These are phyloP conservation scores for Kernera saxatilis DNA, from an alignment of 345 rosid genomes.

Conservation along the genomic window DNA sequence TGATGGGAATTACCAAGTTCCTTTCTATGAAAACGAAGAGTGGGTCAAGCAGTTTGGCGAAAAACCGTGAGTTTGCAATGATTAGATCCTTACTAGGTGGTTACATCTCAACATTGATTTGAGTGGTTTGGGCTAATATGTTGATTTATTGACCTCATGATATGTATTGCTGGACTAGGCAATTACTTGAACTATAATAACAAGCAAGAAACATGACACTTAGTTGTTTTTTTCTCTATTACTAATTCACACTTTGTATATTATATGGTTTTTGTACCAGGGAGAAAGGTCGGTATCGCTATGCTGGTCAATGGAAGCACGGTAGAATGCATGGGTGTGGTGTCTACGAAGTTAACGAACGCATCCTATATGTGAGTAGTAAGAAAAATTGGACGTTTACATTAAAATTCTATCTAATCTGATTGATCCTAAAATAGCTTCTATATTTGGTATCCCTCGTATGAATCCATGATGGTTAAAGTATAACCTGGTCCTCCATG, in stretches of 20 bases:
- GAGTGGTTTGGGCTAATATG: neutral
- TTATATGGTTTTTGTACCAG: slow-evolving; percentile 35
- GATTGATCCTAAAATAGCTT: neutral
- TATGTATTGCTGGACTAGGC: neutral
- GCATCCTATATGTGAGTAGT: slow-evolving; percentile 48
- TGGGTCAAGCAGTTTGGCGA: slow-evolving; percentile 70
- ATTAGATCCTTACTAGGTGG: neutral
- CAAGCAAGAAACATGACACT: neutral
- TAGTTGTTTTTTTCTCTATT: slow-evolving; percentile 4
- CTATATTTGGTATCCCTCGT: neutral
- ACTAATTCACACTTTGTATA: slow-evolving; percentile 4
- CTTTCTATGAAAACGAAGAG: slow-evolving; percentile 68
- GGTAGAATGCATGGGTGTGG: slow-evolving; percentile 96
- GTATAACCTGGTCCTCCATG: neutral
- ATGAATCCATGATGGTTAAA: neutral
- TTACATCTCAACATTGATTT: neutral
- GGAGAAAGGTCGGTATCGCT: slow-evolving; percentile 90
- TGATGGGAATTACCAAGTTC: slow-evolving; percentile 48
- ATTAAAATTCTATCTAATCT: neutral
- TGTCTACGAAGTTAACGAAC: slow-evolving; percentile 80
- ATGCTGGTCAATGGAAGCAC: slow-evolving; percentile 97
- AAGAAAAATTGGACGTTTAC: slow-evolving; percentile 4
- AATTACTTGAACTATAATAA: neutral
- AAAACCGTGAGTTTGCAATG: slow-evolving; percentile 64
- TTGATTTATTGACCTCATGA: neutral